Conservation (phyloP, 768 basidiomycete species). For the Tricholoma matsutake region DNA sequence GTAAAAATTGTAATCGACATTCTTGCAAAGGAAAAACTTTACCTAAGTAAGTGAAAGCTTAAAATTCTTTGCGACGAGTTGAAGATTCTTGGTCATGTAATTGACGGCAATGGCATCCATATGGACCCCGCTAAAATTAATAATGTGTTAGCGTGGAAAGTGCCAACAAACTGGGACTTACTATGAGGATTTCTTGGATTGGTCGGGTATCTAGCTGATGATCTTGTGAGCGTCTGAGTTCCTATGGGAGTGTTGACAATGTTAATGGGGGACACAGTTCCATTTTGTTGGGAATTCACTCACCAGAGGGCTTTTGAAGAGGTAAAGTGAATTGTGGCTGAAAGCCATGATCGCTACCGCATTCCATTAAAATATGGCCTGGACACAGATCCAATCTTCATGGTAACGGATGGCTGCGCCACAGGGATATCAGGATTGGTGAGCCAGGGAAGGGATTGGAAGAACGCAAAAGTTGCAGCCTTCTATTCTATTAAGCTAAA, state of each 20-base stretch:
- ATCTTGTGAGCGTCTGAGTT: no score
- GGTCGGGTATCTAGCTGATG: no score
- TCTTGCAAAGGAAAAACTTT: slow-evolving; percentile 25
- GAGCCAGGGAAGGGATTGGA: no score
- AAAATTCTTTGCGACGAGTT: slow-evolving; percentile 21
- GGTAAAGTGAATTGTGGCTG: slow-evolving; percentile 19
- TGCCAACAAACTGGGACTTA: no score
- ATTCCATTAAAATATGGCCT: slow-evolving; percentile 11
- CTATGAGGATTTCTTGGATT: no score
- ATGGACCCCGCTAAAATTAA: slow-evolving; percentile 37
- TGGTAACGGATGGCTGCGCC: slow-evolving; percentile 20
- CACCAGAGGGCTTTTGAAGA: slow-evolving; percentile 21
- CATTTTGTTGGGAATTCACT: slow-evolving; percentile 11
- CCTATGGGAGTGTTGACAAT: no score
- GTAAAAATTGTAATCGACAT: slow-evolving; percentile 17
- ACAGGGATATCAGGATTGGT: slow-evolving; percentile 13
- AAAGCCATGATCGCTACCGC: not conserved
- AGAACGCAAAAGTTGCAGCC: no score
- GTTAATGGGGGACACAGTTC: slow-evolving; percentile 7
- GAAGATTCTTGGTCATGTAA: slow-evolving; percentile 26
- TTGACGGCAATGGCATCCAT: slow-evolving; percentile 17
- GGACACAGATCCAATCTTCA: slow-evolving; percentile 8
- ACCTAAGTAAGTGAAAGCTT: slow-evolving; percentile 28
- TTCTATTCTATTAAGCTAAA: no score
- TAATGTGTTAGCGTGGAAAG: slow-evolving; percentile 18